Evolutionary conservation across 2,329 filamentous ascomycete species (phyloP).

Genomic region (Clonostachys solani): DNA sequence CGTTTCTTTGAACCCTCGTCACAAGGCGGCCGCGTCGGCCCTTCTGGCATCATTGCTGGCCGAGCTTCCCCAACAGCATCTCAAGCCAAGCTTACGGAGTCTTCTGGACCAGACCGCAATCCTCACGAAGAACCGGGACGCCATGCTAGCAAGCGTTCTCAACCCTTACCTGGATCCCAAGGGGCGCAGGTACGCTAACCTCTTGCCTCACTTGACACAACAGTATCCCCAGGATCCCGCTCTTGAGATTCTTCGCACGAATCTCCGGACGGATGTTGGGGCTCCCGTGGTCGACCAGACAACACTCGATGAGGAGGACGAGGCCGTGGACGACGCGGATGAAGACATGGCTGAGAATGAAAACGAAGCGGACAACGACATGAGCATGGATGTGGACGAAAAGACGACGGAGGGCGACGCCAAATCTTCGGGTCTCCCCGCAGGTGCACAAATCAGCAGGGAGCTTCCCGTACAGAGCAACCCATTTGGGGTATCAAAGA

Average conservation of each 20-base stretch:
- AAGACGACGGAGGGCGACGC: slow-evolving; percentile 5
- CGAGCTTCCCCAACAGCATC: slow-evolving; percentile 58
- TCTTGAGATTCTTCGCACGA: slow-evolving; percentile 67
- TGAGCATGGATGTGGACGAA: slow-evolving; percentile 6
- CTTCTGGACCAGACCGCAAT: slow-evolving; percentile 81
- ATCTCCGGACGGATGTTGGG: slow-evolving; percentile 33
- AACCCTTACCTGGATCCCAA: slow-evolving; percentile 67
- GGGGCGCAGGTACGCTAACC: slow-evolving; percentile 63
- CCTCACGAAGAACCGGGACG: slow-evolving; percentile 61
- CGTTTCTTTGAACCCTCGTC: slow-evolving; percentile 31
- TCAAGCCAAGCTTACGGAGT: slow-evolving; percentile 68
- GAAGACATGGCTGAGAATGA: slow-evolving; percentile 28
- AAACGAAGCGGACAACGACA: slow-evolving; percentile 7
- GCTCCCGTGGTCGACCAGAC: slow-evolving; percentile 3
- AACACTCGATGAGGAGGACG: slow-evolving; percentile 25
- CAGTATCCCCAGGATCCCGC: slow-evolving; percentile 58
- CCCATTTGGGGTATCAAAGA: slow-evolving; percentile 23
- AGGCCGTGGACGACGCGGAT: slow-evolving; percentile 23
- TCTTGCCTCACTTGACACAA: slow-evolving; percentile 74
- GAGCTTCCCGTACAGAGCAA: slow-evolving; percentile 23
- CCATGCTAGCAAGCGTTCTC: slow-evolving; percentile 78
- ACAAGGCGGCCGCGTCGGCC: slow-evolving; percentile 50
- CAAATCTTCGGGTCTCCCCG: slow-evolving; percentile 5
- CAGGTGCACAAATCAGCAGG: slow-evolving; percentile 8
- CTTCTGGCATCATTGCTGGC: slow-evolving; percentile 62